phyloP scores from a whole-genome alignment of 208 protist species.

The Tritrichomonas foetus region DNA sequence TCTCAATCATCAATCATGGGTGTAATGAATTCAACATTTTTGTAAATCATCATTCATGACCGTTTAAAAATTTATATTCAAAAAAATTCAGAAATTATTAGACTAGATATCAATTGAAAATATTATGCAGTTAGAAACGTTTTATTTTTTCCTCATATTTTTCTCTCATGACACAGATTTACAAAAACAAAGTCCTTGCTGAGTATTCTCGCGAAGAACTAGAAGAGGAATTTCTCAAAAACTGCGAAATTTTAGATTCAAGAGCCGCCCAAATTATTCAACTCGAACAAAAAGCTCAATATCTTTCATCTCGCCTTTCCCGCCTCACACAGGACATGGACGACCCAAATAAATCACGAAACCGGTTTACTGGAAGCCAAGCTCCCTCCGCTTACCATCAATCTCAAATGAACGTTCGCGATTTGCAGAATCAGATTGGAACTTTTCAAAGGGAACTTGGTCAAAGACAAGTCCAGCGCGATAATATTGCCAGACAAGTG shows the following conservation, averaged over 20 bases:
- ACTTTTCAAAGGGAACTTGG: background rate
- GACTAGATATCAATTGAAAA: no score
- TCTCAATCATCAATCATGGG: no score
- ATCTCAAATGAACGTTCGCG: conserved; percentile 19
- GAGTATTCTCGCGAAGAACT: conserved; percentile 9
- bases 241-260: conserved; percentile 10
- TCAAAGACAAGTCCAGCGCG: background rate
- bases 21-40: no score
- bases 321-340: background rate
- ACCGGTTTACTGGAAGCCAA: background rate
- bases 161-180: background rate
- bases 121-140: no score
- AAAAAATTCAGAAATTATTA: no score
- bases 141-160: no score
- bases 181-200: background rate
- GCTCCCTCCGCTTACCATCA: background rate
- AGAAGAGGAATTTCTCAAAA: conserved; percentile 19
- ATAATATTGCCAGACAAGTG: background rate
- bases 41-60: no score
- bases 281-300: conserved; percentile 1
- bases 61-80: no score
- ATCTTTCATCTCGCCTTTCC: background rate
- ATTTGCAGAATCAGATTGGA: background rate
- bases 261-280: background rate
- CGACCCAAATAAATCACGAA: no score